Percentiles rank a stretch among this genome's conserved stretches.
Evolutionary conservation across 352 stramenopile genomes (phyloP).

Genomic region (Globisporangium polare): DNA sequence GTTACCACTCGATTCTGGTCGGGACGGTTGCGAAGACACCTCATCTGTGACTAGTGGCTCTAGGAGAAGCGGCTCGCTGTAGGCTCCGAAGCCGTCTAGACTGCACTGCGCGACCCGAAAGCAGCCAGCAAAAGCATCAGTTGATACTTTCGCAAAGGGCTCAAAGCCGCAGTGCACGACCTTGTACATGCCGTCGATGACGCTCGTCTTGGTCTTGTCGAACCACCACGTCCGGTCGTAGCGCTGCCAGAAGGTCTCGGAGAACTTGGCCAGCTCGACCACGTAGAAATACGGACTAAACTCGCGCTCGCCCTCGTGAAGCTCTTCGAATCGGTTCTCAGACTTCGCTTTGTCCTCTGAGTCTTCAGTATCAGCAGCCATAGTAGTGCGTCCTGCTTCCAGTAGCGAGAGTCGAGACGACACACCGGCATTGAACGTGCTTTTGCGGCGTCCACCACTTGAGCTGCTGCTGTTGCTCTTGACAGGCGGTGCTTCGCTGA

Average conservation of each 20-base stretch:
- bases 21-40: neutral
- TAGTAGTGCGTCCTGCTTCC: neutral
- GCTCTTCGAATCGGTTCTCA: slow-evolving; percentile 20
- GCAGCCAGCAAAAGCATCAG: slow-evolving; percentile 49
- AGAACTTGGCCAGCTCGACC: slow-evolving; percentile 62
- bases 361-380: neutral
- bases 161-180: slow-evolving; percentile 45
- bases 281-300: slow-evolving; percentile 56
- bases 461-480: neutral
- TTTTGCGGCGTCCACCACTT: neutral
- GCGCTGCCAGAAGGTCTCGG: slow-evolving; percentile 63
- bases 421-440: neutral
- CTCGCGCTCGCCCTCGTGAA: slow-evolving; percentile 28
- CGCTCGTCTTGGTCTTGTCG: slow-evolving; percentile 61
- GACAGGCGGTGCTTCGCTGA: neutral
- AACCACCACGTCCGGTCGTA: slow-evolving; percentile 85
- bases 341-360: neutral
- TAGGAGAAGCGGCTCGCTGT: slow-evolving; percentile 51
- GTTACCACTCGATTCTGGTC: neutral
- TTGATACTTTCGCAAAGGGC: slow-evolving; percentile 34
- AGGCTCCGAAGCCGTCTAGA: slow-evolving; percentile 39
- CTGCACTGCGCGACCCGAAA: slow-evolving; percentile 58
- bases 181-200: slow-evolving; percentile 64
- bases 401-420: neutral
- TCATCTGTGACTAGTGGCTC: slow-evolving; percentile 21